Base-by-base conservation (phyloP, 2,329 filamentous ascomycete species). In the Podosphaera fusca region DNA sequence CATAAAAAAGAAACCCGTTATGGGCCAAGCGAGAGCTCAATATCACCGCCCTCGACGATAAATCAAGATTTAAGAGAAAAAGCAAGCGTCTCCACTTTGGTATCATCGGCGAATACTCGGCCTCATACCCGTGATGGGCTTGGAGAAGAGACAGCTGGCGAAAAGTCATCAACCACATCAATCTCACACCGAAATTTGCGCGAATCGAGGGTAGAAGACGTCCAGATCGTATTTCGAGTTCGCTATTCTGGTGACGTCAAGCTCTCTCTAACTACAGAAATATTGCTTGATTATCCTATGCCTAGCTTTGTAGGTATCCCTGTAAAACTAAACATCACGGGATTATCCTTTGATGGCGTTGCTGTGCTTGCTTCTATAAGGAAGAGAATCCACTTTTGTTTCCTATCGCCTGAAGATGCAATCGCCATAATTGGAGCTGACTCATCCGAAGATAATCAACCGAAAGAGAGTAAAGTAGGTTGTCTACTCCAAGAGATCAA, bases 271-370 rank as follows among this genome's bases (percentile, higher is more conserved):
- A 96, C 92, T 31, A 89, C 92, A 0, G 89, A 96, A 70, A 95
- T 98, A 47, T 74, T 96, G 36, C 81, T 98, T 38, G 92, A 98
- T 70, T 98, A 98, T 68, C 92, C 92, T 0, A 96, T 96, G 87
- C 89, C 89, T 46, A 94, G 87, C 72, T 98, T 98, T 66, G 90
- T 96, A 2, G 88, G 89, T 10, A 90, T 98, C 60, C 92, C 92
- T 1, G 77, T 98, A 52, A 90, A 92, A 69, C 75, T 98, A 33
- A 95, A 90, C 68, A 94, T 98, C 63, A 96, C 92, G 0, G 92
- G 92, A 0, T 71, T 98, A 59, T 88, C 85, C 0, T 98, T 98
- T 70, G 90, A 98, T 67, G 92, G 92, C 0, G 86, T 96, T 8
- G 90, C 89, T 0, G 86, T 96, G 52, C 70, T 95, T 58, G 92